Percentiles rank a stretch among this genome's conserved stretches.
These are phyloP conservation scores for Cladosporium sp. DNA, from an alignment of 2,329 filamentous ascomycete species.

Conservation along the genomic window DNA sequence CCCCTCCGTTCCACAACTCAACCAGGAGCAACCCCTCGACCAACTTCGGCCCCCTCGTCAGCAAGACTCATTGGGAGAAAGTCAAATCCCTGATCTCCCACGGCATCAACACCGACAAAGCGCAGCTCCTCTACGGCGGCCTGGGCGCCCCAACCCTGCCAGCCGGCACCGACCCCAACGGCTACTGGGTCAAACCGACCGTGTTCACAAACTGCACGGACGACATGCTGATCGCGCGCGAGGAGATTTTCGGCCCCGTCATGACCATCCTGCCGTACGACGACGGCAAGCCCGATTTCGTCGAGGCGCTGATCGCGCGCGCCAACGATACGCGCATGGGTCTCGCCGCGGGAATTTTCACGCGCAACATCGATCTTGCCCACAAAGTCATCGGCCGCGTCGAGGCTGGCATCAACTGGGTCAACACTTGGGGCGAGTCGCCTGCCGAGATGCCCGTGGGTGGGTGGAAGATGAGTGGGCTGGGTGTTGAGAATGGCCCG, in stretches of 20 bases:
- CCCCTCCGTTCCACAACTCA: constrained; percentile 21
- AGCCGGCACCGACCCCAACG: constrained; percentile 45
- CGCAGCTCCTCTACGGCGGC: constrained; percentile 71
- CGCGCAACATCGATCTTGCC: constrained; percentile 67
- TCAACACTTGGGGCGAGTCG: constrained; percentile 91
- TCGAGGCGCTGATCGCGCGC: constrained; percentile 65
- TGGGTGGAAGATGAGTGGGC: constrained; percentile 85
- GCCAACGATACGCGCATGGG: constrained; percentile 76
- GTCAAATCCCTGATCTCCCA: constrained; percentile 72
- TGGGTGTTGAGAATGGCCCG: constrained; percentile 82
- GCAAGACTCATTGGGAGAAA: constrained; percentile 69
- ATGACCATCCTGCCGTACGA: constrained; percentile 76
- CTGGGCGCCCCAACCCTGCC: constrained; percentile 52
- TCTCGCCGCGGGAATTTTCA: constrained; percentile 80
- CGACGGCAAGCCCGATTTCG: constrained; percentile 33
- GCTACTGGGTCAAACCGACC: constrained; percentile 83
- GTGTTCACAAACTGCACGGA: constrained; percentile 85
- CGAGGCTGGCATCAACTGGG: constrained; percentile 84
- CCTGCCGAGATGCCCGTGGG: constrained; percentile 91
- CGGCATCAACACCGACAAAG: constrained; percentile 69
- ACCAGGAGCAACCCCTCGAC: constrained; percentile 52
- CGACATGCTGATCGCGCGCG: constrained; percentile 70
- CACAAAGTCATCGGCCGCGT: constrained; percentile 68
- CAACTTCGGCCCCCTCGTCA: constrained; percentile 83
- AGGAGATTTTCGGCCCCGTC: constrained; percentile 88